Conservation (phyloP, 208 protist genomes). For the Strigomonas galati region DNA sequence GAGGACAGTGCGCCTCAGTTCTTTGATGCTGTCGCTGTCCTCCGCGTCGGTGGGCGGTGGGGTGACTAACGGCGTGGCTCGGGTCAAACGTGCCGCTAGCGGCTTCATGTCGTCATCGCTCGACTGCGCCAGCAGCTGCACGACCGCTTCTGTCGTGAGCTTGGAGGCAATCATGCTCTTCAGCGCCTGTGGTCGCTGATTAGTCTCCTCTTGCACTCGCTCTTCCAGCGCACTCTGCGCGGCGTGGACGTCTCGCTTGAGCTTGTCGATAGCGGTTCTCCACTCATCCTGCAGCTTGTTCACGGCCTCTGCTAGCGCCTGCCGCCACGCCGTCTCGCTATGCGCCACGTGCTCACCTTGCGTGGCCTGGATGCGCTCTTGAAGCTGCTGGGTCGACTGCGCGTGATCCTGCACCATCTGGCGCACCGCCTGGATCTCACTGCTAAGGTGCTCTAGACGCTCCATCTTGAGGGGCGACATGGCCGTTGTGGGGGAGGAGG, state of each 20-base stretch:
- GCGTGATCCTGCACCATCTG: not conserved
- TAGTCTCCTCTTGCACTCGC: not conserved
- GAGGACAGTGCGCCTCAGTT: not conserved
- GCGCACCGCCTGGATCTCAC: not conserved
- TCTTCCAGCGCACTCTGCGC: not conserved
- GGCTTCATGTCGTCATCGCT: constrained; percentile 6
- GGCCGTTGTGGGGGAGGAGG: not conserved
- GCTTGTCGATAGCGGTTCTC: no score
- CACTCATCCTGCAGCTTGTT: no score
- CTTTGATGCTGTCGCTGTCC: not conserved
- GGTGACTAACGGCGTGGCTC: no score
- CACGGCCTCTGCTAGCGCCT: not conserved
- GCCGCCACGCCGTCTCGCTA: not conserved
- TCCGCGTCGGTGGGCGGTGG: no score
- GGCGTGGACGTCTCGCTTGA: not conserved
- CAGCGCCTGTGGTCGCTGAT: not conserved
- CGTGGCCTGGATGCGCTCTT: not conserved
- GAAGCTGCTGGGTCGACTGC: not conserved
- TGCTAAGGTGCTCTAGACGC: constrained; percentile 1
- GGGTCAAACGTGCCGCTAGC: not conserved
- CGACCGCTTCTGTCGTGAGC: not conserved
- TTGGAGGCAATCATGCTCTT: not conserved
- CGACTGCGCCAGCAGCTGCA: not conserved
- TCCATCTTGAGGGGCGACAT: constrained; percentile 11
- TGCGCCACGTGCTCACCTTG: not conserved